phyloP scores from a whole-genome alignment of 305 asterid genomes.

The Fraxinus sp. region DNA sequence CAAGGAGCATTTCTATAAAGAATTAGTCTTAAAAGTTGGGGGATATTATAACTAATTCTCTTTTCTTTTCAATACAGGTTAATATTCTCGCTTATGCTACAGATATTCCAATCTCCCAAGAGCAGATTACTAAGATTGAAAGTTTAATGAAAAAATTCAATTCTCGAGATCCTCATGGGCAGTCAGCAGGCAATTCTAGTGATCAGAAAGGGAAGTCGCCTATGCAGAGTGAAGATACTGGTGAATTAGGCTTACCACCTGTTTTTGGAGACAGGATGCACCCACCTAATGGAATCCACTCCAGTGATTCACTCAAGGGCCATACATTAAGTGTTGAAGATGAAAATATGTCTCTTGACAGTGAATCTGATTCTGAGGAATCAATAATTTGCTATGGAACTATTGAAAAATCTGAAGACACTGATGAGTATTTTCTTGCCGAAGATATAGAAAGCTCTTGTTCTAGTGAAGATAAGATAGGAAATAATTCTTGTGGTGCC shows the following conservation, averaged over 20 bases:
- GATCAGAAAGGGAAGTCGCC: constrained; percentile 74
- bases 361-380: constrained; percentile 66
- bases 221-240: constrained; percentile 67
- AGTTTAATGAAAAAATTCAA: constrained; percentile 51
- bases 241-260: constrained; percentile 71
- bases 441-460: constrained; percentile 55
- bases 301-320: constrained; percentile 43
- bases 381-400: constrained; percentile 69
- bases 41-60: constrained; percentile 20
- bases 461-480: constrained; percentile 44
- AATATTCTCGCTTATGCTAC: constrained; percentile 89
- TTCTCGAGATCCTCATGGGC: constrained; percentile 41
- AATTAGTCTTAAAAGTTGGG: not conserved
- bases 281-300: constrained; percentile 47
- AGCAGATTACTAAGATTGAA: constrained; percentile 61
- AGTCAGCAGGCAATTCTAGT: constrained; percentile 49
- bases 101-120: constrained; percentile 65
- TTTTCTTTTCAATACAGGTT: constrained; percentile 63
- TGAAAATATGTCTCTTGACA: constrained; percentile 49
- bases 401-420: constrained; percentile 62
- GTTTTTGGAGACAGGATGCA: constrained; percentile 39
- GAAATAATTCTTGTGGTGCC: constrained; percentile 62
- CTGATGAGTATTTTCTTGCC: constrained; percentile 47
- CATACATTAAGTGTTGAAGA: constrained; percentile 35
- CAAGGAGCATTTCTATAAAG: constrained; percentile 12